Percentiles rank a stretch among this genome's conserved stretches.
phyloP scores from a whole-genome alignment of 441 rosid species.

The Euphorbia corollata region DNA sequence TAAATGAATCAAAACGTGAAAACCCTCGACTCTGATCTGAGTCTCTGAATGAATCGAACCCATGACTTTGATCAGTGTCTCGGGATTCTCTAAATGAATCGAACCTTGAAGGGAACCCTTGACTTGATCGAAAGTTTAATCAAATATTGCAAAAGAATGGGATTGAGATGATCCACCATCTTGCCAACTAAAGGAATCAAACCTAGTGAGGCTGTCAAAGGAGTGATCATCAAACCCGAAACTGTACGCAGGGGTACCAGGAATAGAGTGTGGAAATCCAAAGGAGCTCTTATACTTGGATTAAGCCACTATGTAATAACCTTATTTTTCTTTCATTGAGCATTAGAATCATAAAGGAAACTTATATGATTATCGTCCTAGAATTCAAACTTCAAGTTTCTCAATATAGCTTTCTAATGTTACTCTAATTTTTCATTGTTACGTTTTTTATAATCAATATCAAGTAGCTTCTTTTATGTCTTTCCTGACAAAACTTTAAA shows the following conservation, averaged over 20 bases:
- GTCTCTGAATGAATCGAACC: constrained; percentile 23
- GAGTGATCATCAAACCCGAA: constrained; percentile 46
- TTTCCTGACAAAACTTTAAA: no score
- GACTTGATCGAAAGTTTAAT: constrained; percentile 31
- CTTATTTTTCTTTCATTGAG: no score
- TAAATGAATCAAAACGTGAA: constrained; percentile 27
- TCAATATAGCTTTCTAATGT: no score
- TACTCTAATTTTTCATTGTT: no score
- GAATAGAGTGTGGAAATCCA: constrained; percentile 53
- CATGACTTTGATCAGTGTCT: constrained; percentile 21
- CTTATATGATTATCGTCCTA: no score
- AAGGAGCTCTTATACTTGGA: constrained; percentile 47
- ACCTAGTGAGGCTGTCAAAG: constrained; percentile 72
- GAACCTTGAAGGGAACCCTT: constrained; percentile 28
- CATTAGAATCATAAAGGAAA: no score
- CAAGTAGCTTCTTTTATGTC: no score
- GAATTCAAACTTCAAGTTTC: no score
- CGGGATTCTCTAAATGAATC: constrained; percentile 28
- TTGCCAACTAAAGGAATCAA: constrained; percentile 61
- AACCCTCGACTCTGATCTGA: constrained; percentile 20
- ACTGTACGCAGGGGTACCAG: constrained; percentile 55
- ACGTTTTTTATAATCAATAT: no score
- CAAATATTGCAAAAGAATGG: constrained; percentile 54
- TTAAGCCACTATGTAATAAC: no score
- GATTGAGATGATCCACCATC: constrained; percentile 42